phyloP scores from a whole-genome alignment of 768 basidiomycete species.

The Termitomyces eurrhizus region DNA sequence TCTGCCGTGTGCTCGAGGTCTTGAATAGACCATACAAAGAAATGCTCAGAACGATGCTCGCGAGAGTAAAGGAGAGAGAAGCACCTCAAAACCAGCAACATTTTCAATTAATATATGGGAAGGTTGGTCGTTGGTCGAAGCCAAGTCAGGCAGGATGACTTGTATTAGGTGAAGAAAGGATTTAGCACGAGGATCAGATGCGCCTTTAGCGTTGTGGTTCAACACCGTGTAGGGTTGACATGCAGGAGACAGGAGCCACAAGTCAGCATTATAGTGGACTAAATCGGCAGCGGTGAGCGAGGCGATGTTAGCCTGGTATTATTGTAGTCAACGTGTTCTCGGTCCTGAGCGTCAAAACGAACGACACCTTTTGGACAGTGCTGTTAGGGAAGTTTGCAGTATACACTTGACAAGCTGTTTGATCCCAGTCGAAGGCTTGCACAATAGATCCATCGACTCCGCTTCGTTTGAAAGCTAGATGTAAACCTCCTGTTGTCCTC shows the following conservation, averaged over 20 bases:
- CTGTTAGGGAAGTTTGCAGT: constrained; percentile 49
- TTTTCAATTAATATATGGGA: constrained; percentile 69
- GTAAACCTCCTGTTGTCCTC: constrained; percentile 57
- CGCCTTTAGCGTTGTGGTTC: constrained; percentile 69
- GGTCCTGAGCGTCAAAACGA: not conserved
- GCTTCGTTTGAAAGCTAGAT: constrained; percentile 59
- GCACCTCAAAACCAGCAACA: constrained; percentile 80
- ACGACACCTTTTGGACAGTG: constrained; percentile 46
- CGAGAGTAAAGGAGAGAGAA: constrained; percentile 14
- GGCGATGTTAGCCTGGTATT: constrained; percentile 54
- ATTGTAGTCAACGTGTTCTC: not conserved
- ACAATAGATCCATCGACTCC: constrained; percentile 42
- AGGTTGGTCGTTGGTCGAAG: constrained; percentile 42
- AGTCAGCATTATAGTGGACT: constrained; percentile 42
- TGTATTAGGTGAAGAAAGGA: constrained; percentile 73
- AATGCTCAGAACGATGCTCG: constrained; percentile 4
- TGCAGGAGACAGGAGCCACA: constrained; percentile 80
- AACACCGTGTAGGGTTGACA: constrained; percentile 85
- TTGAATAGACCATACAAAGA: constrained; percentile 23
- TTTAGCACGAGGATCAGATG: constrained; percentile 66
- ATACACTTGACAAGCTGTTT: constrained; percentile 68
- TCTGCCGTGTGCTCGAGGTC: constrained; percentile 60
- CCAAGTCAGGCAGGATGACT: constrained; percentile 58
- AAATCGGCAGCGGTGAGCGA: constrained; percentile 48
- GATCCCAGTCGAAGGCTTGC: constrained; percentile 84